Percentiles rank a stretch among this genome's conserved stretches.
Evolutionary conservation across 192 early-diverging fungal genomes (phyloP).

Genomic region (Funneliformis geosporum): DNA sequence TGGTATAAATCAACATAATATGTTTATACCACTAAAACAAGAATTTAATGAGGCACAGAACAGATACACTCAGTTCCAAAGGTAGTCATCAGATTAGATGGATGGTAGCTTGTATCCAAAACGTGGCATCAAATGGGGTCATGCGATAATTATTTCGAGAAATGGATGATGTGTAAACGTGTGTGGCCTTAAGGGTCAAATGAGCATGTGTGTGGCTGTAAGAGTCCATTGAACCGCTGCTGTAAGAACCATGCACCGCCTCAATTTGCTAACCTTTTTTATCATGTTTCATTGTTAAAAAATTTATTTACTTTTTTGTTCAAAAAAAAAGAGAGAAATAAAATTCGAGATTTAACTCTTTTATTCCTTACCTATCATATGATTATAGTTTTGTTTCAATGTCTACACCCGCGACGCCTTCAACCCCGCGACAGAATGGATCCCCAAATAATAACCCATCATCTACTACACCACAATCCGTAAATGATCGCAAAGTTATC

Average conservation of each 20-base stretch:
- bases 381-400: slow-evolving; percentile 25
- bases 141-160: not conserved
- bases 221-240: not conserved
- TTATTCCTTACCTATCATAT: not conserved
- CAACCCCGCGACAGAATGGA: slow-evolving; percentile 10
- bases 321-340: not conserved
- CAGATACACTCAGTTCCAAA: not conserved
- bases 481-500: slow-evolving; percentile 23
- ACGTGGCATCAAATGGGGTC: not conserved
- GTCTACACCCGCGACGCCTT: not conserved
- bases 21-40: slow-evolving; percentile 16
- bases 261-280: not conserved
- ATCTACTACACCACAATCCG: not conserved
- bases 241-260: not conserved
- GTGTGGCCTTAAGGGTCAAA: not conserved
- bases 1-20: not conserved
- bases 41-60: slow-evolving; percentile 4
- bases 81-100: not conserved
- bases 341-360: not conserved
- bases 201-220: not conserved
- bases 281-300: no score
- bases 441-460: not conserved
- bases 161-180: not conserved
- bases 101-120: no score
- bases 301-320: not conserved